These are phyloP conservation scores for Hypoxylon intermedium DNA, from an alignment of 495 filamentous ascomycete genomes.

Conservation along the genomic window DNA sequence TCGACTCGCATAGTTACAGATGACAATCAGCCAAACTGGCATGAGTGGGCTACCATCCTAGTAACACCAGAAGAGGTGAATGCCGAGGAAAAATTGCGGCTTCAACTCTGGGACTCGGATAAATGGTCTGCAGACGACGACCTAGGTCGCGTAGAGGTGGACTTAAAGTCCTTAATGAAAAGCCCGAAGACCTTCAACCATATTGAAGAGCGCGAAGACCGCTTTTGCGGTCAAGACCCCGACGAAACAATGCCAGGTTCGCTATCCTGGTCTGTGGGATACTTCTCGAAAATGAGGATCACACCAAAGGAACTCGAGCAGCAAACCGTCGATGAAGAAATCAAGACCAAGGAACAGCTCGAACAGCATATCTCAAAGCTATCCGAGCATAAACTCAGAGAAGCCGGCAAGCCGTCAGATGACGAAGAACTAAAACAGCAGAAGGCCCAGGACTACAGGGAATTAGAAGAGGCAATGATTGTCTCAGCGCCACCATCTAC, in stretches of 20 bases:
- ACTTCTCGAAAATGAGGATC: slow-evolving; percentile 69
- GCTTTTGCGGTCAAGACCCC: slow-evolving; percentile 63
- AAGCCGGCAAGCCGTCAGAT: slow-evolving; percentile 61
- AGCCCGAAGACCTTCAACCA: slow-evolving; percentile 46
- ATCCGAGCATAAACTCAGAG: slow-evolving; percentile 65
- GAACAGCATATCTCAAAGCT: slow-evolving; percentile 59
- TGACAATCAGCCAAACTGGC: slow-evolving; percentile 71
- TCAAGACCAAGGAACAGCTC: slow-evolving; percentile 60
- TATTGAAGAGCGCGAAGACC: slow-evolving; percentile 64
- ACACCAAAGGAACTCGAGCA: slow-evolving; percentile 59
- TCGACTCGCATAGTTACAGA: slow-evolving; percentile 67
- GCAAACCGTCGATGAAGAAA: slow-evolving; percentile 59
- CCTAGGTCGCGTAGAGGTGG: slow-evolving; percentile 70
- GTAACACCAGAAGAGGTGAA: slow-evolving; percentile 74
- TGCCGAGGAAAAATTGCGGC: slow-evolving; percentile 69
- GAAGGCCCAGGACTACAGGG: slow-evolving; percentile 66
- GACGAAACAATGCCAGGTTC: slow-evolving; percentile 73
- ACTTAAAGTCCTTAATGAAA: slow-evolving; percentile 69
- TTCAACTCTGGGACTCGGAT: slow-evolving; percentile 79
- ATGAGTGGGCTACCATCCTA: slow-evolving; percentile 70
- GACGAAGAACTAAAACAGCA: slow-evolving; percentile 66
- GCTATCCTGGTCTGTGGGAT: slow-evolving; percentile 74
- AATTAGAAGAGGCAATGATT: slow-evolving; percentile 59
- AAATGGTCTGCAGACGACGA: slow-evolving; percentile 73
- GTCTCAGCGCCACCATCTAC: slow-evolving; percentile 64